Conservation (phyloP, 192 early-diverging fungal species). For the Linnemannia elongata region DNA sequence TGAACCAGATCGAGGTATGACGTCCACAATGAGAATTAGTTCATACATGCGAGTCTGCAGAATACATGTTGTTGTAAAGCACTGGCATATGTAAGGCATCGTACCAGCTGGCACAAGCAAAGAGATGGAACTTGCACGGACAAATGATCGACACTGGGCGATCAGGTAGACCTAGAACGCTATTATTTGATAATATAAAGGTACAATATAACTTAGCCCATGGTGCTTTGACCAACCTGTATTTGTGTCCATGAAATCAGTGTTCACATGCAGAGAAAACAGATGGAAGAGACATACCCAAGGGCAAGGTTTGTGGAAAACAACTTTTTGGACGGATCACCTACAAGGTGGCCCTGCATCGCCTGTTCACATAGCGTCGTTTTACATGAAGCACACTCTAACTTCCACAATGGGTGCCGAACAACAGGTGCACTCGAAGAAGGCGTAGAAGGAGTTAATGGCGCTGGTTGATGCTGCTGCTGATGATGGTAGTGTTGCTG, state of each 20-base stretch:
- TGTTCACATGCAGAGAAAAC: too few relatives aligned
- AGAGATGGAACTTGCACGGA: conserved; percentile 55
- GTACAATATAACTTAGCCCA: not conserved
- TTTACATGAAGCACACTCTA: conserved; percentile 46
- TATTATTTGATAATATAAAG: not conserved
- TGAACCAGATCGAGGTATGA: not conserved
- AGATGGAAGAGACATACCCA: conserved; percentile 16
- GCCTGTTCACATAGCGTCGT: conserved; percentile 44
- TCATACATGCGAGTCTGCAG: not conserved
- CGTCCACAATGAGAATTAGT: not conserved
- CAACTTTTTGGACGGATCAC: conserved; percentile 46
- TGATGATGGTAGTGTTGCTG: conserved; percentile 8
- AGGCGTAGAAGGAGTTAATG: conserved; percentile 38
- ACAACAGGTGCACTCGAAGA: conserved; percentile 36
- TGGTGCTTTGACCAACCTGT: too few relatives aligned
- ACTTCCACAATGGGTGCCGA: conserved; percentile 46
- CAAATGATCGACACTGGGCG: conserved; percentile 53
- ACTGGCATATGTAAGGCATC: not conserved
- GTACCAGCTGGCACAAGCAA: conserved; percentile 56
- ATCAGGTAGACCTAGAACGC: conserved; percentile 46
- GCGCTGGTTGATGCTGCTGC: conserved; percentile 4
- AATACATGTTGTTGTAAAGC: not conserved
- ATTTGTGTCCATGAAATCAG: too few relatives aligned
- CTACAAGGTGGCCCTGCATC: conserved; percentile 47
- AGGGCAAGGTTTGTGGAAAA: conserved; percentile 46